Evolutionary conservation across 192 early-diverging fungal genomes (phyloP).

Genomic region (Coemansia biformis): DNA sequence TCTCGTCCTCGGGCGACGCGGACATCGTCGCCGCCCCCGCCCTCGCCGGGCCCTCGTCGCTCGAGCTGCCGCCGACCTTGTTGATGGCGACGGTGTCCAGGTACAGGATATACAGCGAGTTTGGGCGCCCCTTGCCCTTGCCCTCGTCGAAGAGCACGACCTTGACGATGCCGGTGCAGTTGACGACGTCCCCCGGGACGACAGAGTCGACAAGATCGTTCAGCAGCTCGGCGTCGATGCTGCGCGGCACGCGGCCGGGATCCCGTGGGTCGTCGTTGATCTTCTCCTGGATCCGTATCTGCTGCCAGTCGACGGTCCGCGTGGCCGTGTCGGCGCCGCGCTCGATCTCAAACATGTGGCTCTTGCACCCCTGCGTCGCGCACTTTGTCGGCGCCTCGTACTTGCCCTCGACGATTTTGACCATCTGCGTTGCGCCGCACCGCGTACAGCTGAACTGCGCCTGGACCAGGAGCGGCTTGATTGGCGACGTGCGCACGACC

Average conservation of each 20-base stretch:
- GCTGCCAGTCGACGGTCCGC: conserved; percentile 70
- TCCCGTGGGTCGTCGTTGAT: conserved; percentile 65
- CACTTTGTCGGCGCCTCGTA: conserved; percentile 60
- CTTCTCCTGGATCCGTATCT: conserved; percentile 78
- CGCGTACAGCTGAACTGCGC: conserved; percentile 60
- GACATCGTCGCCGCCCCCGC: neutral
- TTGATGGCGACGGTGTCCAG: conserved; percentile 62
- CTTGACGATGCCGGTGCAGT: conserved; percentile 69
- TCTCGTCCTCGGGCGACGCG: conserved; percentile 29
- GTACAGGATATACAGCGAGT: conserved; percentile 70
- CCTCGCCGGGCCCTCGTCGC: conserved; percentile 2
- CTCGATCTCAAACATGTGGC: conserved; percentile 58
- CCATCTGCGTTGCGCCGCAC: conserved; percentile 54
- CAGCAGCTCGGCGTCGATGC: conserved; percentile 70
- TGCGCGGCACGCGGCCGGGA: conserved; percentile 66
- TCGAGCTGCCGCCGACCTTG: conserved; percentile 55
- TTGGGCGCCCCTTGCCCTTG: conserved; percentile 51
- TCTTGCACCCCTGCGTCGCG: conserved; percentile 58
- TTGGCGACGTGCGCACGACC: conserved; percentile 68
- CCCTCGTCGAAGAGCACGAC: conserved; percentile 59
- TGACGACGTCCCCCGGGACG: conserved; percentile 80
- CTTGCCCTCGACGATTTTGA: conserved; percentile 62
- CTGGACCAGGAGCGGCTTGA: conserved; percentile 62
- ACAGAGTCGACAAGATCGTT: conserved; percentile 71
- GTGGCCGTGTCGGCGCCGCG: conserved; percentile 50